Percentiles rank a stretch among this genome's conserved stretches.
Conservation (phyloP, 768 basidiomycete species). For the Psilocybe azurescens region DNA sequence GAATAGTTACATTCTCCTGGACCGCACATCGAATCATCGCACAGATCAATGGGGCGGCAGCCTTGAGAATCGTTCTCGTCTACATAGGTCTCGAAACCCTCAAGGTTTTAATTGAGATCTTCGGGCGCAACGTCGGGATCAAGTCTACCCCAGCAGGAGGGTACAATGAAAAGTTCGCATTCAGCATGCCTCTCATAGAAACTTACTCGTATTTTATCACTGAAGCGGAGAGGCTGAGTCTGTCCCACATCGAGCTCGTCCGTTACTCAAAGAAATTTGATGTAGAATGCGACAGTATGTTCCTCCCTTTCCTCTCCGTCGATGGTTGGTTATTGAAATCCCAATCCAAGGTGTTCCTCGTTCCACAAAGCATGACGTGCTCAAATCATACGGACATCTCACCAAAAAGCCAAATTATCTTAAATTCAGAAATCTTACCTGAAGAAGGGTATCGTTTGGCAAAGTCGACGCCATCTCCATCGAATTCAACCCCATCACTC, state of each 20-base stretch:
- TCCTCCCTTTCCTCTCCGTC: too few species aligned
- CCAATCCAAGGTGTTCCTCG: conserved; percentile 33
- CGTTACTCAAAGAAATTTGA: conserved; percentile 32
- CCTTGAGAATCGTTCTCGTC: conserved; percentile 59
- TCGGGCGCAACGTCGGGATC: conserved; percentile 45
- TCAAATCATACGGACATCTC: conserved; percentile 39
- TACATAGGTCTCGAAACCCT: conserved; percentile 52
- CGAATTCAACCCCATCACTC: conserved; percentile 41
- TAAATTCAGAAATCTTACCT: conserved; percentile 42
- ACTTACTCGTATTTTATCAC: conserved; percentile 46
- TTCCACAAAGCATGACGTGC: conserved; percentile 43
- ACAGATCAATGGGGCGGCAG: conserved; percentile 67
- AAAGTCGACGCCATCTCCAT: conserved; percentile 43
- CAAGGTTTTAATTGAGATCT: conserved; percentile 44
- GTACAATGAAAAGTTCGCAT: not conserved
- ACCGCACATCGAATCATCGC: conserved; percentile 50
- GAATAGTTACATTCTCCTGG: conserved; percentile 52
- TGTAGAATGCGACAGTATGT: conserved; percentile 36
- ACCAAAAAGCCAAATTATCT: conserved; percentile 44
- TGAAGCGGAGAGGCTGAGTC: conserved; percentile 42
- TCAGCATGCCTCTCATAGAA: conserved; percentile 47
- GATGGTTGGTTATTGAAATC: not conserved
- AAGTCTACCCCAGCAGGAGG: not conserved
- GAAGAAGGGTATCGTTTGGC: conserved; percentile 40
- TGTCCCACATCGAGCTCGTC: conserved; percentile 38